Base-by-base conservation (phyloP, 331 rosid genomes). In the Pyracantha coccinea region DNA sequence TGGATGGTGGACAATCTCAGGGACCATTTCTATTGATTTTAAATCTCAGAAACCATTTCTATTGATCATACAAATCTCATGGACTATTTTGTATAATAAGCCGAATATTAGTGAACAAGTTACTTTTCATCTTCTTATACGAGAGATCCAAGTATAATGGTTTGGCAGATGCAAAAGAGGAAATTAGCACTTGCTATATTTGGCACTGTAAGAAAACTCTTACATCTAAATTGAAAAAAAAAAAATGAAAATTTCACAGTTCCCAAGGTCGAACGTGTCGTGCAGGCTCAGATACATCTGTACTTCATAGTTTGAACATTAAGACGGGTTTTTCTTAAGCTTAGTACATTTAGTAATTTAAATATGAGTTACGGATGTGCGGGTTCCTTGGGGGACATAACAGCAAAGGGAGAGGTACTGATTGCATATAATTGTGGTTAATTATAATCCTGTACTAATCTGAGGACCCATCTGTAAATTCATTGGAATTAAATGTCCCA, bases 111-210 rank as follows among this genome's bases (percentile, higher is more conserved):
- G 94, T 35, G 78, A 83, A 77, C 97, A 93, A 88, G 94, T 93
- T 58, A 82, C 98, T 66, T 63, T 82, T 21, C 91, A 88, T 76
- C 98, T 66, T 63, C 83, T 21, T 93, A 88, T 76, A 91, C 91
- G 97, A 91, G 98, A 79, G 97, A 93, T 78, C 96, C 97, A 54
- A 89, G 91, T 82, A 91, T 96, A 85, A 87, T 91, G 94, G 72
- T 91, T 79, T 1, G 82, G 83, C 97, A 84, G 80, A 93, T 93
- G 98, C 97, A 71, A 73, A 81, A 86, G 60, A 86, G 87, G 81
- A 83, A 80, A 83, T 87, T 96, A 8, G 67, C 81, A 52, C 77
- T 87, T 44, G 78, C 75, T 31, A 57, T 89, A 74, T 87, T 93
- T 82, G 96, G 97, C 69, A 68, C 66, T 68, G 98, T 93, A 88